phyloP scores from a whole-genome alignment of 257 asterid species.

The Solanum clarkiae region DNA sequence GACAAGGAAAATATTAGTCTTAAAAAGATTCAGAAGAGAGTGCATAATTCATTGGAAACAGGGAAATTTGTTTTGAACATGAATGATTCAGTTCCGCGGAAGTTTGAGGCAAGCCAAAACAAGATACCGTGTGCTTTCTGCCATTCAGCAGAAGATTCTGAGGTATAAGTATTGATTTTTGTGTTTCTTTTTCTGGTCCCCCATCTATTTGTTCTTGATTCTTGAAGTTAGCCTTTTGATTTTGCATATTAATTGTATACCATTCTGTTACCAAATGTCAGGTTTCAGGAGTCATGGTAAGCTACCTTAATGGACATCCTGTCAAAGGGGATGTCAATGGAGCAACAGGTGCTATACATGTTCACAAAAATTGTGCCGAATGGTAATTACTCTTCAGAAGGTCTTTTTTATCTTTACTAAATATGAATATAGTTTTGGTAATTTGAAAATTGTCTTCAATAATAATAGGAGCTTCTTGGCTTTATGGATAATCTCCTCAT shows the following conservation, averaged over 20 bases:
- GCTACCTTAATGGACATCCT: slow-evolving; percentile 53
- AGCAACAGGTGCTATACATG: slow-evolving; percentile 33
- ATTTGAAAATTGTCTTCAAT: neutral
- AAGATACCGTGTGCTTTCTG: slow-evolving; percentile 59
- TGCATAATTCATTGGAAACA: slow-evolving; percentile 12
- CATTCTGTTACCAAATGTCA: slow-evolving; percentile 12
- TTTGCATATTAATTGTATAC: neutral
- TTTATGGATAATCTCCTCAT: neutral
- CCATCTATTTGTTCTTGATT: neutral
- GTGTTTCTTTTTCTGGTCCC: neutral
- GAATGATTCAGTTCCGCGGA: slow-evolving; percentile 13
- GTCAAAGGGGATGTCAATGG: slow-evolving; percentile 19
- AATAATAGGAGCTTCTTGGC: neutral
- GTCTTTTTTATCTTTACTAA: neutral
- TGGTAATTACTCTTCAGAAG: slow-evolving; percentile 37
- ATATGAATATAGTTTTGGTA: neutral
- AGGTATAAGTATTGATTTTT: slow-evolving; percentile 33
- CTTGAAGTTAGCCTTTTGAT: neutral
- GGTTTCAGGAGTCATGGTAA: slow-evolving; percentile 75
- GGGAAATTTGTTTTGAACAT: slow-evolving; percentile 10
- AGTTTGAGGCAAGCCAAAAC: slow-evolving; percentile 19
- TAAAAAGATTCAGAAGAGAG: neutral
- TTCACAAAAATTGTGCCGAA: slow-evolving; percentile 73
- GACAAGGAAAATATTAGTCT: neutral
- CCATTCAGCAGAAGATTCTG: slow-evolving; percentile 54